A percentile compares a stretch with the other conserved stretches of the same genome.
Evolutionary conservation across 768 basidiomycete genomes (phyloP).

Genomic region (Postia placenta): DNA sequence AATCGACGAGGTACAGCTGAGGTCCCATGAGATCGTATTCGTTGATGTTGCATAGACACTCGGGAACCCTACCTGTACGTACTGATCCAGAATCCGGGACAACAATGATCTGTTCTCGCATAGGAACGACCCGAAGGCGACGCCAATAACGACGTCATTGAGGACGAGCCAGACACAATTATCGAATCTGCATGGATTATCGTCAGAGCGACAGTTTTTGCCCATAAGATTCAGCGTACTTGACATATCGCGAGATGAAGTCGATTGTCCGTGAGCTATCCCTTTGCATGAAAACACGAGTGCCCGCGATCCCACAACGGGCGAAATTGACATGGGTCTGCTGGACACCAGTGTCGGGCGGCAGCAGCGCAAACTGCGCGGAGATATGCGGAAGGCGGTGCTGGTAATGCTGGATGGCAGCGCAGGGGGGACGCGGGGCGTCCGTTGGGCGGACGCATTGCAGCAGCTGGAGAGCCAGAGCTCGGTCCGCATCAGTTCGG

Average conservation of each 20-base stretch:
- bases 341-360: conserved; percentile 90
- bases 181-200: conserved; percentile 56
- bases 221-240: conserved; percentile 32
- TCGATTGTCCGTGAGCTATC: conserved; percentile 11
- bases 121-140: conserved; percentile 64
- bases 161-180: conserved; percentile 87
- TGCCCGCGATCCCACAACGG: conserved; percentile 93
- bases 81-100: conserved; percentile 22
- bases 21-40: too few species aligned
- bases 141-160: conserved; percentile 86
- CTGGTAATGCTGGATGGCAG: conserved; percentile 51
- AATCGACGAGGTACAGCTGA: conserved; percentile 38
- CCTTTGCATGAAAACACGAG: too few species aligned
- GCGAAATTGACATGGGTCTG: conserved; percentile 95
- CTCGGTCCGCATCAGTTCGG: conserved; percentile 67
- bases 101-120: conserved; percentile 55
- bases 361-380: conserved; percentile 78
- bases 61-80: conserved; percentile 27
- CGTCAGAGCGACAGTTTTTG: neutral
- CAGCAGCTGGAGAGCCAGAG: conserved; percentile 79
- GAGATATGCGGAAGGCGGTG: conserved; percentile 87
- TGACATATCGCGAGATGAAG: conserved; percentile 54
- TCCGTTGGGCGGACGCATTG: conserved; percentile 81
- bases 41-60: too few species aligned
- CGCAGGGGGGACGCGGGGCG: conserved; percentile 46